Percentiles rank a stretch among this genome's conserved stretches.
Conservation (phyloP, 1,139 yeast species). For the Lodderomyces metapsilosis region DNA sequence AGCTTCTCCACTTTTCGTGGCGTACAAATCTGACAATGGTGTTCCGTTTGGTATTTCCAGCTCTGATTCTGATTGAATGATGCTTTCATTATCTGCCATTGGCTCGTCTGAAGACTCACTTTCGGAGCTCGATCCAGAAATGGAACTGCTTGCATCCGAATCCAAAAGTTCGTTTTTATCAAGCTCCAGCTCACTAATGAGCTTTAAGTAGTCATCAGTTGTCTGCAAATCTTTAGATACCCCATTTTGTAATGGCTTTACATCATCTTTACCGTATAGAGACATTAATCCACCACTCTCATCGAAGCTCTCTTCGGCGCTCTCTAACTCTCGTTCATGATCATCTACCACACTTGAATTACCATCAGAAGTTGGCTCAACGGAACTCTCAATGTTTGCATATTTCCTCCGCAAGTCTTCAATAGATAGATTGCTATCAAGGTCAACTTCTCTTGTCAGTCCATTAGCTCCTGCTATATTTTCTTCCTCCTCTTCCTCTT, state of each 20-base stretch:
- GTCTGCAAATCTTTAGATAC: neutral
- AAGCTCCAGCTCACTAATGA: constrained; percentile 7
- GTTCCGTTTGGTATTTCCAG: neutral
- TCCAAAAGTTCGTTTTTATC: constrained; percentile 19
- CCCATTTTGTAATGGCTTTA: constrained; percentile 3
- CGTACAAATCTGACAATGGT: neutral
- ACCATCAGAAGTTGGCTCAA: constrained; percentile 10
- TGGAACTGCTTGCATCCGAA: constrained; percentile 20
- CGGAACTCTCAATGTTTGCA: constrained; percentile 41
- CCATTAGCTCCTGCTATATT: constrained; percentile 3
- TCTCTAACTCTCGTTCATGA: constrained; percentile 8
- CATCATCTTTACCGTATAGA: constrained; percentile 24
- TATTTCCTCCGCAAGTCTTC: constrained; percentile 69
- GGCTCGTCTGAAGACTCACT: neutral
- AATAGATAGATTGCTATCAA: constrained; percentile 59
- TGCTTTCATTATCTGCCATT: neutral
- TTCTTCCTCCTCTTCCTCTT: constrained; percentile 24
- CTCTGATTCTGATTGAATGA: constrained; percentile 5
- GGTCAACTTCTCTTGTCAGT: constrained; percentile 19
- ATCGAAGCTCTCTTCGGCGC: constrained; percentile 9
- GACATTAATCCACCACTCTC: constrained; percentile 31
- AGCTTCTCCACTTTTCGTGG: neutral
- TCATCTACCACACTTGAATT: constrained; percentile 12
- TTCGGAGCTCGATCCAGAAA: constrained; percentile 7
- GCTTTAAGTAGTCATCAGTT: neutral